phyloP scores from a whole-genome alignment of 164 flowering plant species.

The Vitis cinerea region DNA sequence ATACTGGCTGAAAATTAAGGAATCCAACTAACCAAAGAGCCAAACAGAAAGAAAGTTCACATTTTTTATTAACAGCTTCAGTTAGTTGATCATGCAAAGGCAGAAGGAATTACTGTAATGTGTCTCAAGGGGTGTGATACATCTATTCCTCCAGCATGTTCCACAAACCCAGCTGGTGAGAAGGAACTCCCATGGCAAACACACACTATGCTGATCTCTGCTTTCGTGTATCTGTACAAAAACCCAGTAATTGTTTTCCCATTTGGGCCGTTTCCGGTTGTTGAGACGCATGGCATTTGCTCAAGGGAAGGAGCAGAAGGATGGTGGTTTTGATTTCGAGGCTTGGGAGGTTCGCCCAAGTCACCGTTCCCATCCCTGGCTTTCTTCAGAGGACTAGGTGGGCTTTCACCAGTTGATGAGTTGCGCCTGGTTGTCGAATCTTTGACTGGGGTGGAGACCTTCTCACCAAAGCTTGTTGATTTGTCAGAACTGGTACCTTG shows the following conservation, averaged over 20 bases:
- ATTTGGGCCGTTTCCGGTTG: conserved; percentile 71
- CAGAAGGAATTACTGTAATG: conserved; percentile 53
- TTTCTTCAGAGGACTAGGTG: conserved; percentile 3
- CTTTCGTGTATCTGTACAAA: conserved; percentile 55
- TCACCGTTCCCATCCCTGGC: conserved; percentile 2
- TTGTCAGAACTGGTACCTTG: conserved; percentile 1
- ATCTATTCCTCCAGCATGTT: conserved; percentile 70
- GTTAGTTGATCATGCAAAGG: conserved; percentile 20
- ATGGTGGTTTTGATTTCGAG: conserved; percentile 4
- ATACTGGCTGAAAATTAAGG: too few relatives aligned
- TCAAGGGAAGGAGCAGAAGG: conserved; percentile 10
- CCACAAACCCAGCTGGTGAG: conserved; percentile 70
- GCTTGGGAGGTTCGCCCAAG: conserved; percentile 27
- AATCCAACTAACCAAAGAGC: too few relatives aligned
- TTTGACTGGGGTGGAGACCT: background rate
- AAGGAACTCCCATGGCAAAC: conserved; percentile 78
- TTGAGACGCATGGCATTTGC: conserved; percentile 65
- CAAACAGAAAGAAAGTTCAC: too few relatives aligned
- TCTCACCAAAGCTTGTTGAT: conserved; percentile 2
- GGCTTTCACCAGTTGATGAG: background rate
- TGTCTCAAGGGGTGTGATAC: conserved; percentile 54
- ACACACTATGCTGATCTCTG: conserved; percentile 67
- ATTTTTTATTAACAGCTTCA: too few relatives aligned
- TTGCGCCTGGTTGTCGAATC: background rate
- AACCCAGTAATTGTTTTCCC: conserved; percentile 69